Evolutionary conservation across 1,139 yeast species (phyloP).

Genomic region (Williopsis jadinii): DNA sequence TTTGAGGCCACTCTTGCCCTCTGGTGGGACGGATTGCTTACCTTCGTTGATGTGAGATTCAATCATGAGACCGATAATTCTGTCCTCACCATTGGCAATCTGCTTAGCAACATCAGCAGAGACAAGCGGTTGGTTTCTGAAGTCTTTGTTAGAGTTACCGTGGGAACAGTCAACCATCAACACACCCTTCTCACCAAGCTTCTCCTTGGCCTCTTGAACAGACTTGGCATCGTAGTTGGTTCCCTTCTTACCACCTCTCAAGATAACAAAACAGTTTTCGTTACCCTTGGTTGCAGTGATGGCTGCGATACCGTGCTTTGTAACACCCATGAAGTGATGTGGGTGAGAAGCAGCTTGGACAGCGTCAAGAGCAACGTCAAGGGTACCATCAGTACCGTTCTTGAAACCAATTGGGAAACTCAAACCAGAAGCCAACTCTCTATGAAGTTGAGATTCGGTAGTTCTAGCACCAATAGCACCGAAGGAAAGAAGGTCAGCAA

Average conservation of each 20-base stretch:
- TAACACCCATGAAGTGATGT: slow-evolving; percentile 95
- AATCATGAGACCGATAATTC: slow-evolving; percentile 90
- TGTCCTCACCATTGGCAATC: slow-evolving; percentile 69
- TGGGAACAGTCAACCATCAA: slow-evolving; percentile 97
- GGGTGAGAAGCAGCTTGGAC: slow-evolving; percentile 86
- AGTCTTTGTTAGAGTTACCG: slow-evolving; percentile 92
- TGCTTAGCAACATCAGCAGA: slow-evolving; percentile 75
- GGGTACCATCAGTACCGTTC: slow-evolving; percentile 95
- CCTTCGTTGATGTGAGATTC: slow-evolving; percentile 93
- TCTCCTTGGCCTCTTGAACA: slow-evolving; percentile 68
- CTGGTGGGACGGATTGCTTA: slow-evolving; percentile 74
- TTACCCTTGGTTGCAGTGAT: slow-evolving; percentile 95
- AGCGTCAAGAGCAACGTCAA: slow-evolving; percentile 92
- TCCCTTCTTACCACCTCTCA: slow-evolving; percentile 93
- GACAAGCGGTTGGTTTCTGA: slow-evolving; percentile 90
- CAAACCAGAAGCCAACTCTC: slow-evolving; percentile 94
- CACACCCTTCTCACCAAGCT: slow-evolving; percentile 41
- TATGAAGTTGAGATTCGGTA: slow-evolving; percentile 94
- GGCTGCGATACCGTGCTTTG: slow-evolving; percentile 94
- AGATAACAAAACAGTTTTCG: slow-evolving; percentile 78
- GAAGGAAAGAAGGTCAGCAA: slow-evolving; percentile 83
- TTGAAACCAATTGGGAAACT: slow-evolving; percentile 98
- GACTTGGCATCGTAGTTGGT: slow-evolving; percentile 85
- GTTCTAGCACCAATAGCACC: slow-evolving; percentile 99
- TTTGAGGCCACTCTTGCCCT: slow-evolving; percentile 68